phyloP scores from a whole-genome alignment of 1,284 basidiomycete species.

The Volvariella volvacea region DNA sequence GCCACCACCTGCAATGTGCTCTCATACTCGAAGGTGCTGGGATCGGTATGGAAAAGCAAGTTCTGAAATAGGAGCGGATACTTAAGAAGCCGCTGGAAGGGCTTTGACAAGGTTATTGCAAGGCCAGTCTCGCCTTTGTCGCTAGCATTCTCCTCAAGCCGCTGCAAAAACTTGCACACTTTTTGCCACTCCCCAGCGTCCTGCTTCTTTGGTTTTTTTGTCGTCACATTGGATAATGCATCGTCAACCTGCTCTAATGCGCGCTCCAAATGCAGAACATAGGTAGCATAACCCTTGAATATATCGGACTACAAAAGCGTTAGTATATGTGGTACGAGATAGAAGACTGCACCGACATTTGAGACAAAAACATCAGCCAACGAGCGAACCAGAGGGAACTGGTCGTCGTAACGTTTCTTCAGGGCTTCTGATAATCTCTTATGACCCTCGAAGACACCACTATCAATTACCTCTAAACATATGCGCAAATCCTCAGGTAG shows the following conservation, averaged over 20 bases:
- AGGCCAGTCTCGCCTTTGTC: constrained; percentile 91
- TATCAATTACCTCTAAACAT: constrained; percentile 80
- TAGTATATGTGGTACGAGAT: constrained; percentile 7
- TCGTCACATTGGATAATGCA: constrained; percentile 58
- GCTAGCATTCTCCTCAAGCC: constrained; percentile 73
- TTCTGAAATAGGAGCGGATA: constrained; percentile 98
- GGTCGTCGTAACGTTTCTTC: constrained; percentile 84
- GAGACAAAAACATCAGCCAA: constrained; percentile 91
- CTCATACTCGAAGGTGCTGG: constrained; percentile 96
- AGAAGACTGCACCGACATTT: constrained; percentile 56
- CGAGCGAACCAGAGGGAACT: constrained; percentile 86
- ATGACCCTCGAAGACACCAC: constrained; percentile 83
- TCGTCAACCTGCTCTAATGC: constrained; percentile 85
- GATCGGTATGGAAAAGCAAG: constrained; percentile 93
- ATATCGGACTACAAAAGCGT: constrained; percentile 72
- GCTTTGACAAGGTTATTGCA: constrained; percentile 92
- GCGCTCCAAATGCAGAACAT: constrained; percentile 86
- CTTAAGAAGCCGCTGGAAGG: constrained; percentile 94
- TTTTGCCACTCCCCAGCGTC: constrained; percentile 73
- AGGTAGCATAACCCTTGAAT: constrained; percentile 85
- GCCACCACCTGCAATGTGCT: constrained; percentile 94
- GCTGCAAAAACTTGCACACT: constrained; percentile 63
- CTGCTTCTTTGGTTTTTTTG: constrained; percentile 74
- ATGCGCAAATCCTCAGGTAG: constrained; percentile 81
- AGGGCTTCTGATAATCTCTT: constrained; percentile 75